Conservation (phyloP, 108 stramenopile genomes). For the Epithemia pelagica region DNA sequence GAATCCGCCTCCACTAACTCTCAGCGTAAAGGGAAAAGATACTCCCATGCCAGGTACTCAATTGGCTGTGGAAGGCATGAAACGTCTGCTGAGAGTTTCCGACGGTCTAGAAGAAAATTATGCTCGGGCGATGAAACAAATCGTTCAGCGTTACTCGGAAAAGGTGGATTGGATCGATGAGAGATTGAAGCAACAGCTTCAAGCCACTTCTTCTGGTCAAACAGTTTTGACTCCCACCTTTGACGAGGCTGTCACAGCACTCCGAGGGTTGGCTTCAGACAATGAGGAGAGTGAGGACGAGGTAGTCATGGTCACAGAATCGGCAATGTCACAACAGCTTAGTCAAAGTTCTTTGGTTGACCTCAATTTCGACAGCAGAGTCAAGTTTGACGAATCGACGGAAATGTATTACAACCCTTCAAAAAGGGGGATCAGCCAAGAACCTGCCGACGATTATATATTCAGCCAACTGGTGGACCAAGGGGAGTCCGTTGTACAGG, state of each 20-base stretch:
- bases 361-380: neutral
- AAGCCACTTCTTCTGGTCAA: neutral
- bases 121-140: constrained; percentile 56
- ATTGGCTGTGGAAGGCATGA: constrained; percentile 58
- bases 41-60: constrained; percentile 54
- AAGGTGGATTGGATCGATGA: constrained; percentile 6
- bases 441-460: neutral
- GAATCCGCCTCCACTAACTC: constrained; percentile 39
- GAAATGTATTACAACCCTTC: neutral
- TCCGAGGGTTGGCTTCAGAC: constrained; percentile 31
- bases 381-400: neutral
- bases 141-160: constrained; percentile 30
- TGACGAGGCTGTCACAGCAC: constrained; percentile 49
- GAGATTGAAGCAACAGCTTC: neutral
- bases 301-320: neutral
- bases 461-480: constrained; percentile 58
- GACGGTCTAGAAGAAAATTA: constrained; percentile 62
- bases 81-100: constrained; percentile 47
- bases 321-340: neutral
- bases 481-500: constrained; percentile 34
- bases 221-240: constrained; percentile 15
- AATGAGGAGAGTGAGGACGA: constrained; percentile 11
- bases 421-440: neutral
- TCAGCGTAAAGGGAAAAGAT: constrained; percentile 54
- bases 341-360: neutral